Base-by-base conservation (phyloP, 2,329 filamentous ascomycete genomes). In the Lecanoromycetidae sp. region DNA sequence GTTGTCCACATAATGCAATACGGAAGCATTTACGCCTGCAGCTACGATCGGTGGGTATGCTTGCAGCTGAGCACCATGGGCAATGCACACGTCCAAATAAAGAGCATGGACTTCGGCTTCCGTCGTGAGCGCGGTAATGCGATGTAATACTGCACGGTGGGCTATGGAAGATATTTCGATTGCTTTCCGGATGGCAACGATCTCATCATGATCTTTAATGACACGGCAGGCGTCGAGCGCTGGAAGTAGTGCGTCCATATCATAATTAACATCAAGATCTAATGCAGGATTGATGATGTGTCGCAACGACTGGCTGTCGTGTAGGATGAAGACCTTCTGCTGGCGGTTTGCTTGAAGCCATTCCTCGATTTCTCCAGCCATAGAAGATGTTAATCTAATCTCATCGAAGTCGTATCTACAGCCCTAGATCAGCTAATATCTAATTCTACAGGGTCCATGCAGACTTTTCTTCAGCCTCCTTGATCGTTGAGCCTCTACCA, bases 1-100 rank as follows among this genome's bases (percentile, higher is more conserved):
- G 61, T 96, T 96, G 46, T 75, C 76, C 35, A 76, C 75, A 63
- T 96, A 96, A 64, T 96, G 91, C 33, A 96, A 70, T 0, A 84
- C 87, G 8, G 83, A 79, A 6, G 84, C 87, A 59, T 91, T 91
- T 15, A 71, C 61, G 1, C 90, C 90, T 1, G 83, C 79, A 2
- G 84, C 90, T 37, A 85, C 85, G 56, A 96, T 95, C 15, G 87
- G 76, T 37, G 81, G 77, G 61, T 96, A 96, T 0, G 90, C 80
- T 67, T 93, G 85, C 41, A 77, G 70, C 53, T 82, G 82, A 3
- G 85, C 82, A 52, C 83, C 84, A 45, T 75, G 71, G 5, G 80
- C 74, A 39, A 84, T 79, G 61, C 87, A 94, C 17, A 76, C 75
- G 26, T 77, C 74, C 23, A 81, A 68, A 60, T 94, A 93, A 10